These are phyloP conservation scores for Effrenium voratum DNA, from an alignment of 73 alveolate species.

Conservation along the genomic window DNA sequence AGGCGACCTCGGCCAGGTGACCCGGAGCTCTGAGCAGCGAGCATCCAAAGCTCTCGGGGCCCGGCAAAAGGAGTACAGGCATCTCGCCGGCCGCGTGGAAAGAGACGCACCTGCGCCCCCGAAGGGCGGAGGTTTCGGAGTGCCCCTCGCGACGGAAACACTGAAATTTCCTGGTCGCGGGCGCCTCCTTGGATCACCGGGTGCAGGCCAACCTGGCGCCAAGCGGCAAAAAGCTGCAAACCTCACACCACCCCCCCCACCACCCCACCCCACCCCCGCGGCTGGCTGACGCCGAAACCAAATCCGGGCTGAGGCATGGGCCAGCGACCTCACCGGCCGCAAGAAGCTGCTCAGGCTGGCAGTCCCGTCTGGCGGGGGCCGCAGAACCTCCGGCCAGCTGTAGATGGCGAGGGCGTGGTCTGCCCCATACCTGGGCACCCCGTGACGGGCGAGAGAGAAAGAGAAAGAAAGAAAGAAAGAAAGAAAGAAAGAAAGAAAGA, in stretches of 20 bases:
- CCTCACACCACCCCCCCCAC: neutral
- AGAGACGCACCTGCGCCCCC: constrained; percentile 20
- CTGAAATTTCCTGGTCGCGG: too few relatives aligned
- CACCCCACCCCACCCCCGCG: neutral
- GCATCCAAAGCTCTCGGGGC: too few relatives aligned
- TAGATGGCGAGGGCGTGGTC: constrained; percentile 42
- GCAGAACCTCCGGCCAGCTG: constrained; percentile 15
- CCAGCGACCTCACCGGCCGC: constrained; percentile 39
- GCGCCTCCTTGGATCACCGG: constrained; percentile 80
- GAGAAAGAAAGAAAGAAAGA: too few relatives aligned
- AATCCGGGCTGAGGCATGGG: neutral
- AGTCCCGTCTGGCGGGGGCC: neutral
- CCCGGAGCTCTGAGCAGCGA: too few relatives aligned
- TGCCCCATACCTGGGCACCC: constrained; percentile 45
- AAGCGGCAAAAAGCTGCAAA: neutral
- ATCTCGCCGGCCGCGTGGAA: constrained; percentile 82
- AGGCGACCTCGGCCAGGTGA: constrained; percentile 63
- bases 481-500: too few relatives aligned
- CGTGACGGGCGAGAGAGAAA: too few relatives aligned
- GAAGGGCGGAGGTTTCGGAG: too few relatives aligned
- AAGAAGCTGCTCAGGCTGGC: constrained; percentile 29
- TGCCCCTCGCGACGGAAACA: too few relatives aligned
- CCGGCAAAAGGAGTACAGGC: constrained; percentile 47
- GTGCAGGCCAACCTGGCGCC: constrained; percentile 48
- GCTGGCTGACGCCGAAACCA: neutral